Evolutionary conservation across 148 eudicot genomes (phyloP).

Genomic region (Vaccinium macrocarpon): DNA sequence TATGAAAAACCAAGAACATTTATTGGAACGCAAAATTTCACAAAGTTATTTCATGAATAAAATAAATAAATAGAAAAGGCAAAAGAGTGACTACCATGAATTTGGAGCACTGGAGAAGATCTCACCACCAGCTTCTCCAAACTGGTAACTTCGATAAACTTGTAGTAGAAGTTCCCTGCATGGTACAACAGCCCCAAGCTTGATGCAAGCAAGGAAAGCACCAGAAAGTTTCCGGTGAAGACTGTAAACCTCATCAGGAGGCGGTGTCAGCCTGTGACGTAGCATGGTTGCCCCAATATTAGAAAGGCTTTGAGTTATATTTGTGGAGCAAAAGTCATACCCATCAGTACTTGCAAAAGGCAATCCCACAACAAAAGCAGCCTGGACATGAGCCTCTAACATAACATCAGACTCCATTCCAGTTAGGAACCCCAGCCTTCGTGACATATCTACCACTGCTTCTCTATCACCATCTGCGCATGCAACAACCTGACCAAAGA

Average conservation of each 20-base stretch:
- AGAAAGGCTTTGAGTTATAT: slow-evolving; percentile 73
- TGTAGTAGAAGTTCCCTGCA: slow-evolving; percentile 81
- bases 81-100: slow-evolving; percentile 11
- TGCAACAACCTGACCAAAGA: slow-evolving; percentile 62
- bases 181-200: slow-evolving; percentile 94
- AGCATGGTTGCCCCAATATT: slow-evolving; percentile 86
- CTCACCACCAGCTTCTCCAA: slow-evolving; percentile 44
- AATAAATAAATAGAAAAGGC: background rate
- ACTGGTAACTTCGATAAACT: slow-evolving; percentile 51
- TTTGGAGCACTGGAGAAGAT: slow-evolving; percentile 21
- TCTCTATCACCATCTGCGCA: slow-evolving; percentile 78
- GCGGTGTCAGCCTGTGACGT: slow-evolving; percentile 87
- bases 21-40: slow-evolving; percentile 2
- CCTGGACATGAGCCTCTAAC: slow-evolving; percentile 94
- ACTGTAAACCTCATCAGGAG: slow-evolving; percentile 96
- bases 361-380: slow-evolving; percentile 88
- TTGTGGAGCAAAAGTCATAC: slow-evolving; percentile 75
- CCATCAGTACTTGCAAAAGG: slow-evolving; percentile 81
- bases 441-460: slow-evolving; percentile 77
- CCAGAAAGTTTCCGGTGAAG: slow-evolving; percentile 96
- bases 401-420: slow-evolving; percentile 82
- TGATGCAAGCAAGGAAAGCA: slow-evolving; percentile 91
- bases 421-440: slow-evolving; percentile 79
- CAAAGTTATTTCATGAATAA: slow-evolving; percentile 3
- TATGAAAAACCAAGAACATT: background rate